Conservation (phyloP, 2,329 filamentous ascomycete species). For the Fusarium sp. region DNA sequence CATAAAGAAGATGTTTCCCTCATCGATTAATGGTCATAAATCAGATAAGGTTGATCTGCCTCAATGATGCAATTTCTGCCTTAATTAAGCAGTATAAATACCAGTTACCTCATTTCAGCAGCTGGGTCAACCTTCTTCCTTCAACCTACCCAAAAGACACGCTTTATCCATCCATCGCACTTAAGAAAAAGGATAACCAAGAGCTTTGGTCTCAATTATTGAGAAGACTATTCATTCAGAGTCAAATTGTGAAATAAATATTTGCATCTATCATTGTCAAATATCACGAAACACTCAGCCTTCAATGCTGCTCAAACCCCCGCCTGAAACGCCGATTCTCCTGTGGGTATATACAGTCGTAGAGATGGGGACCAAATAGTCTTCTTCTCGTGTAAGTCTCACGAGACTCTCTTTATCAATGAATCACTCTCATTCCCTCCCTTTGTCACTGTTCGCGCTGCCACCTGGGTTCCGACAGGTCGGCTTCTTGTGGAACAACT, state of each 20-base stretch:
- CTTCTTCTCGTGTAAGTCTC: conserved; percentile 16
- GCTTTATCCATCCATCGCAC: too few relatives aligned
- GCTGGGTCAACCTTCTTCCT: too few relatives aligned
- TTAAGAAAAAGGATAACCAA: background rate
- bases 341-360: conserved; percentile 45
- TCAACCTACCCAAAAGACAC: too few relatives aligned
- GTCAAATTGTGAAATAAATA: background rate
- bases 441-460: conserved; percentile 21
- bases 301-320: conserved; percentile 3
- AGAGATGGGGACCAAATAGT: conserved; percentile 25
- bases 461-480: conserved; percentile 47
- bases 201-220: too few relatives aligned
- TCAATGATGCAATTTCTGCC: too few relatives aligned
- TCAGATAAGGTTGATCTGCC: too few relatives aligned
- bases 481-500: conserved; percentile 41
- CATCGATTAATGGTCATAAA: too few relatives aligned
- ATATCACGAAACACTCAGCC: conserved; percentile 16
- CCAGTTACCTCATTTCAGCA: too few relatives aligned
- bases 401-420: background rate
- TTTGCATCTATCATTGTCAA: conserved; percentile 1
- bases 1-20: too few relatives aligned
- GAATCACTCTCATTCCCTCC: background rate
- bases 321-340: conserved; percentile 37
- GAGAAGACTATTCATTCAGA: background rate
- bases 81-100: too few relatives aligned